Conservation (phyloP, 2,329 filamentous ascomycete species). For the Penicillium paneum region DNA sequence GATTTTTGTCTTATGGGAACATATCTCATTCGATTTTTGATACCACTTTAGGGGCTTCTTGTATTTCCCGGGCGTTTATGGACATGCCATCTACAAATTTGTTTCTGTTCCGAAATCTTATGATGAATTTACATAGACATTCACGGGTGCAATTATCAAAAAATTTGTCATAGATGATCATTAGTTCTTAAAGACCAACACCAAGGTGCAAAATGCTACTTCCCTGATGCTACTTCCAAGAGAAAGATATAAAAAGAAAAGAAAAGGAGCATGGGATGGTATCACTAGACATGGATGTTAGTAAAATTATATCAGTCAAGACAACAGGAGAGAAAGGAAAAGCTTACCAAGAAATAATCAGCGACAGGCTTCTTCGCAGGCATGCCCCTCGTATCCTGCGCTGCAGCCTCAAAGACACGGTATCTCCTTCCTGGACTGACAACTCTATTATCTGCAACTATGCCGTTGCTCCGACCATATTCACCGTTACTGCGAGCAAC, state of each 20-base stretch:
- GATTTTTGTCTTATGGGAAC: background rate
- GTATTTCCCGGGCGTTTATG: background rate
- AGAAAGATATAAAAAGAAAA: slow-evolving; percentile 13
- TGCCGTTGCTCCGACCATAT: slow-evolving; percentile 43
- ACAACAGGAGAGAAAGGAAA: background rate
- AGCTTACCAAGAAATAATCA: slow-evolving; percentile 77
- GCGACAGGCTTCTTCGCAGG: slow-evolving; percentile 97
- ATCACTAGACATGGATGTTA: slow-evolving; percentile 19
- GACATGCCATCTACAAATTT: background rate
- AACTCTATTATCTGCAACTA: slow-evolving; percentile 51
- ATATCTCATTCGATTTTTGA: background rate
- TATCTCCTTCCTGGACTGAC: slow-evolving; percentile 82
- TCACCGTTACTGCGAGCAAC: slow-evolving; percentile 60
- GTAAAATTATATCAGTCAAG: background rate
- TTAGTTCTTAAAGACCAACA: slow-evolving; percentile 23
- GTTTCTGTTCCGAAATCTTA: background rate
- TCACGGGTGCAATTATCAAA: background rate
- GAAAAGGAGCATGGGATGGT: slow-evolving; percentile 18
- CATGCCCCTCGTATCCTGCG: slow-evolving; percentile 95
- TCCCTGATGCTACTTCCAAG: slow-evolving; percentile 14
- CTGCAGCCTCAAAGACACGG: slow-evolving; percentile 91
- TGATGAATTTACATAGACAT: background rate
- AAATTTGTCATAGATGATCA: slow-evolving; percentile 23
- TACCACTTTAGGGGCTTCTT: background rate
- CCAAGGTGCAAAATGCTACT: slow-evolving; percentile 22